A percentile compares a stretch with the other conserved stretches of the same genome.
Conservation (phyloP, 495 filamentous ascomycete genomes). For the Penicillium mononematosum region DNA sequence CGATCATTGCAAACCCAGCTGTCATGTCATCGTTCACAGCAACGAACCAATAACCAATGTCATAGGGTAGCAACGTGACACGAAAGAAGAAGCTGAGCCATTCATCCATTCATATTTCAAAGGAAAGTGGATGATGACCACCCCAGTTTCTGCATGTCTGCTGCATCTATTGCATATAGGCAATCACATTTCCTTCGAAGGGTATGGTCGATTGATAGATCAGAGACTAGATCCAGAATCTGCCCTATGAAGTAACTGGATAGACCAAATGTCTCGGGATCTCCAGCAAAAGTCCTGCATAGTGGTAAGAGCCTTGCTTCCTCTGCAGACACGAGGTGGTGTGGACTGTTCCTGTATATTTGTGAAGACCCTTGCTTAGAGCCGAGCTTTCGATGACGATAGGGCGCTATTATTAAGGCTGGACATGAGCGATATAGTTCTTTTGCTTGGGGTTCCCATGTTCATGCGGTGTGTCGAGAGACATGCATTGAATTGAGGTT, state of each 20-base stretch:
- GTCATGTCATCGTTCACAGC: constrained; percentile 20
- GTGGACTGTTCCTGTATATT: not conserved
- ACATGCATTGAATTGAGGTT: not conserved
- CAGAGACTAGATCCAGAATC: not conserved
- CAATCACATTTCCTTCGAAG: constrained; percentile 17
- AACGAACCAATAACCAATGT: not conserved
- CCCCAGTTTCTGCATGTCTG: constrained; percentile 8
- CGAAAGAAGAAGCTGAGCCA: not conserved
- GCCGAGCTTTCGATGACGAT: constrained; percentile 6
- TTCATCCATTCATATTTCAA: not conserved
- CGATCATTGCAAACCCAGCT: constrained; percentile 26
- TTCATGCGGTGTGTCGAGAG: not conserved
- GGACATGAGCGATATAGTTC: too few relatives aligned
- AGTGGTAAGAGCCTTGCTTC: constrained; percentile 15
- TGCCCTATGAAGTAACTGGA: not conserved
- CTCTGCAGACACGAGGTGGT: constrained; percentile 17
- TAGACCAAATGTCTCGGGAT: not conserved
- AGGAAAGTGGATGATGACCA: not conserved
- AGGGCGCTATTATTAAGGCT: not conserved
- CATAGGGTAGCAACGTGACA: not conserved
- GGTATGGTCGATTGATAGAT: constrained; percentile 2
- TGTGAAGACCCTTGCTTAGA: constrained; percentile 4
- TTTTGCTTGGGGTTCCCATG: not conserved
- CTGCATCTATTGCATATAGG: constrained; percentile 29
- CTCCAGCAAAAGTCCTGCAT: constrained; percentile 9